phyloP scores from a whole-genome alignment of 305 asterid species.

The Salvia sclarea region DNA sequence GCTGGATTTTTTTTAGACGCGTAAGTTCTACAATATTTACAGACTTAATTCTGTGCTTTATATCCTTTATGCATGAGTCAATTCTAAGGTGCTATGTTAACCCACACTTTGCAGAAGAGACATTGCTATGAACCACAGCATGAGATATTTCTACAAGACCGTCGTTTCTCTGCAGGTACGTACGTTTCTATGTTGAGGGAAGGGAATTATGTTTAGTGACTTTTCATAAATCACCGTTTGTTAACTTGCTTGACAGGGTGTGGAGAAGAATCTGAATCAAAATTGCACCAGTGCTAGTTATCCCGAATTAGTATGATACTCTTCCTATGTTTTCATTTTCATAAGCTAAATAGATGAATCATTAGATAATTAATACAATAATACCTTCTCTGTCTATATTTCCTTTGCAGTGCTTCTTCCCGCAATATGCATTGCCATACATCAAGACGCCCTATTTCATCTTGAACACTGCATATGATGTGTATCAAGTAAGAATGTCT shows the following conservation, averaged over 20 bases:
- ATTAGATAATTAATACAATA: neutral
- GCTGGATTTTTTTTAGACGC: conserved; percentile 87
- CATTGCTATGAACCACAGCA: conserved; percentile 62
- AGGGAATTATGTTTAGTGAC: neutral
- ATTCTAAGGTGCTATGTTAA: conserved; percentile 8
- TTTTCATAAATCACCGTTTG: conserved; percentile 12
- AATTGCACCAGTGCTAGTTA: conserved; percentile 60
- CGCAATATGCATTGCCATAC: conserved; percentile 72
- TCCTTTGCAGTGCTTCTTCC: conserved; percentile 84
- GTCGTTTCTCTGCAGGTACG: conserved; percentile 75
- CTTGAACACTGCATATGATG: conserved; percentile 89
- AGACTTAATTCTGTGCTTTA: neutral
- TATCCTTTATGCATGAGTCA: neutral
- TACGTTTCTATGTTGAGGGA: conserved; percentile 28
- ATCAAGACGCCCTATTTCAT: conserved; percentile 78
- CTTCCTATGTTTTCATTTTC: conserved; percentile 15
- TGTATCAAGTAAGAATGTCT: conserved; percentile 68
- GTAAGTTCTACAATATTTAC: conserved; percentile 44
- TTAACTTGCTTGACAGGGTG: conserved; percentile 52
- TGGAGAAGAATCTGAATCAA: conserved; percentile 54
- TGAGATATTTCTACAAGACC: conserved; percentile 60
- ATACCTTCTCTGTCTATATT: neutral
- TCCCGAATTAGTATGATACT: conserved; percentile 59
- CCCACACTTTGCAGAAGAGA: conserved; percentile 79
- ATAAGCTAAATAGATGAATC: conserved; percentile 24